Evolutionary conservation across 306 rosid genomes (phyloP).

Genomic region (Dicorynia guianensis): DNA sequence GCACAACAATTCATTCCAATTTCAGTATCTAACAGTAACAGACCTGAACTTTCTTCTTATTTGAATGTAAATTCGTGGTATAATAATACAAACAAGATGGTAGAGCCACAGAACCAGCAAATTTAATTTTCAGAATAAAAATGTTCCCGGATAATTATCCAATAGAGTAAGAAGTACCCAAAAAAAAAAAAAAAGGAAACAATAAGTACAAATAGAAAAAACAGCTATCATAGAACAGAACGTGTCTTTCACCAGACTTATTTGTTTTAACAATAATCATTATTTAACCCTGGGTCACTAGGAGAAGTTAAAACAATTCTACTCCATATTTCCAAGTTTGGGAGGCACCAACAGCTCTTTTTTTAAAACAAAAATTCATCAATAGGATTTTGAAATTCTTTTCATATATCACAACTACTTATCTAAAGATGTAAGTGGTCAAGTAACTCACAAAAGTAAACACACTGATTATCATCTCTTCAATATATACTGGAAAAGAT

Average conservation of each 20-base stretch:
- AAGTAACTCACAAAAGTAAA: constrained; percentile 16
- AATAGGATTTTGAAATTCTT: background rate
- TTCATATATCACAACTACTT: background rate
- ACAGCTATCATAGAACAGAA: constrained; percentile 1
- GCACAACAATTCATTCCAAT: constrained; percentile 41
- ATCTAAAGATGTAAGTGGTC: constrained; percentile 15
- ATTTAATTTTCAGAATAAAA: constrained; percentile 25
- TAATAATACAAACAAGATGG: constrained; percentile 5
- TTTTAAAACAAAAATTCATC: background rate
- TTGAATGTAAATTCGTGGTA: constrained; percentile 14
- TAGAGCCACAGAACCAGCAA: constrained; percentile 16
- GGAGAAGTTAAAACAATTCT: constrained; percentile 9
- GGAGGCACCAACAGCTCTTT: background rate
- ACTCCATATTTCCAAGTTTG: constrained; percentile 26
- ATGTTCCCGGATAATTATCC: constrained; percentile 28
- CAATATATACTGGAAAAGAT: constrained; percentile 22
- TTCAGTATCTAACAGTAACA: constrained; percentile 36
- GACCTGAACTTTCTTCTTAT: constrained; percentile 12
- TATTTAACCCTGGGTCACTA: constrained; percentile 21
- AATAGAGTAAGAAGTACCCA: constrained; percentile 25
- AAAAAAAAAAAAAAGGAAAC: constrained; percentile 23
- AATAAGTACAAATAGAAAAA: constrained; percentile 7
- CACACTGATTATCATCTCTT: background rate
- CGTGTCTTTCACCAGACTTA: constrained; percentile 23
- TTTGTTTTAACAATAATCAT: background rate